Percentiles rank a stretch among this genome's conserved stretches.
Conservation (phyloP, 2,329 filamentous ascomycete genomes). For the Botrytis deweyae region DNA sequence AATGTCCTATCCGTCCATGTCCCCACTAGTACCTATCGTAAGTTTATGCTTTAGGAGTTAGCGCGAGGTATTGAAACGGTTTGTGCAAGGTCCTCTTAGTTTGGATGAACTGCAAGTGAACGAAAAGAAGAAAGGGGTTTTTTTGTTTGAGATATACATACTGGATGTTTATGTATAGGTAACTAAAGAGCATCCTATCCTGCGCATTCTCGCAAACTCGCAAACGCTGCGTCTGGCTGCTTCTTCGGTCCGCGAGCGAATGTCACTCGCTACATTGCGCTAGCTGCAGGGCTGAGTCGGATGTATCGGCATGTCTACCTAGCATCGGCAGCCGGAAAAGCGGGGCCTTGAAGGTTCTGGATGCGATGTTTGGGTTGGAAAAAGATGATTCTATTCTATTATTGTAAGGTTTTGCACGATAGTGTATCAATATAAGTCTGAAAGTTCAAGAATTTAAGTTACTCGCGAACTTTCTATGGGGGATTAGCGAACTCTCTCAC, state of each 20-base stretch:
- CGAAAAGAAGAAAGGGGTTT: neutral
- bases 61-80: neutral
- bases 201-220: neutral
- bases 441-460: neutral
- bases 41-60: neutral
- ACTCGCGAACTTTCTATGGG: neutral
- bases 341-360: neutral
- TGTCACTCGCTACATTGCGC: neutral
- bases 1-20: neutral
- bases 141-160: neutral
- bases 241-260: neutral
- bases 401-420: neutral
- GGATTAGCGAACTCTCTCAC: neutral
- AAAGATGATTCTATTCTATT: neutral
- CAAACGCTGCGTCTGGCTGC: neutral
- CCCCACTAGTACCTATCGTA: neutral
- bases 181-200: neutral
- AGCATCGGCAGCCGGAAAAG: neutral
- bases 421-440: neutral
- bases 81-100: neutral
- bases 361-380: neutral
- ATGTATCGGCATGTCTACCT: neutral
- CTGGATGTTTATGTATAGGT: neutral
- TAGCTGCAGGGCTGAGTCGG: conserved; percentile 11
- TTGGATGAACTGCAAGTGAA: neutral